phyloP scores from a whole-genome alignment of 2,329 filamentous ascomycete species.

The Endoconidiophora laricicola region DNA sequence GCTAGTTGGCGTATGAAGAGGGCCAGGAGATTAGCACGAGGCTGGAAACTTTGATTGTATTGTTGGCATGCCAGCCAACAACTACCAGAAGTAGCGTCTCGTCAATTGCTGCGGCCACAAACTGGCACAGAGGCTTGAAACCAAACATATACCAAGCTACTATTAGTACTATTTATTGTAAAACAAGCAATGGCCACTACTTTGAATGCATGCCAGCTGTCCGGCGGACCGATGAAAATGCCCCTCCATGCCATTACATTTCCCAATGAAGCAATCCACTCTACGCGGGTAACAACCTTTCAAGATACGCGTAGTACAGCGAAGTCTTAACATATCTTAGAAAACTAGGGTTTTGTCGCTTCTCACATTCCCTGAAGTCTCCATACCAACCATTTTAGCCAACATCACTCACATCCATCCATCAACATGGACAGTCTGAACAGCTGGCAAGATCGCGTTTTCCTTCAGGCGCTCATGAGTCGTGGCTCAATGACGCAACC shows the following conservation, averaged over 20 bases:
- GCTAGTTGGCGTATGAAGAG: background rate
- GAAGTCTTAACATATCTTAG: background rate
- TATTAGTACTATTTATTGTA: background rate
- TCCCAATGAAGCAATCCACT: background rate
- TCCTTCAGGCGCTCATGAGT: constrained; percentile 75
- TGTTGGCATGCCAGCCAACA: too few species aligned
- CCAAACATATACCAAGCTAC: background rate
- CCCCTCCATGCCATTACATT: background rate
- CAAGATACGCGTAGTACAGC: background rate
- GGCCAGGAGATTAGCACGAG: background rate
- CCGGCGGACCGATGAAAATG: background rate
- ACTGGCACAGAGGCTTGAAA: background rate
- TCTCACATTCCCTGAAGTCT: background rate
- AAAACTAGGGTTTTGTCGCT: too few species aligned
- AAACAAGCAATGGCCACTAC: background rate
- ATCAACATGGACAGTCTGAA: background rate
- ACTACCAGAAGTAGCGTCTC: too few species aligned
- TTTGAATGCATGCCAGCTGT: background rate
- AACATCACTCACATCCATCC: background rate
- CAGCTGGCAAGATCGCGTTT: constrained; percentile 46
- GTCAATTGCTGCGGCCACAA: too few species aligned
- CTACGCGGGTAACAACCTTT: background rate
- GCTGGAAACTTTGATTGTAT: background rate
- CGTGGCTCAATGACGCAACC: constrained; percentile 60
- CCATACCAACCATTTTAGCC: background rate